Evolutionary conservation across 306 rosid species (phyloP).

Genomic region (Castanea crenata): DNA sequence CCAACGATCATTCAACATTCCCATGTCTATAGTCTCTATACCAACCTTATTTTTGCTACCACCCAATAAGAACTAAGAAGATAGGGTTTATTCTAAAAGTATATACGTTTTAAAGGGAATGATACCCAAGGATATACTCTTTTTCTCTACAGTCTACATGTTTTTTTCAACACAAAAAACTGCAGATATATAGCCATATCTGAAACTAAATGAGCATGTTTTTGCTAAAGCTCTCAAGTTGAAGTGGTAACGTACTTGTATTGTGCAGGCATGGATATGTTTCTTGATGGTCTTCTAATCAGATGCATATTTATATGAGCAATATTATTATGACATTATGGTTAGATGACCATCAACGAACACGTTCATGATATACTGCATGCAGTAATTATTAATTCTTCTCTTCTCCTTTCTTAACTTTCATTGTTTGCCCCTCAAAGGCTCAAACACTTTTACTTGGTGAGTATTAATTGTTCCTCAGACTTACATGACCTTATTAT

Average conservation of each 20-base stretch:
- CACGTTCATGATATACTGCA: slow-evolving; percentile 26
- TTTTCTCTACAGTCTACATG: too few species aligned
- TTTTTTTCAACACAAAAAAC: neutral
- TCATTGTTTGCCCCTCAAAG: too few species aligned
- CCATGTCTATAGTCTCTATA: too few species aligned
- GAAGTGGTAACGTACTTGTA: neutral
- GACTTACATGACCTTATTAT: too few species aligned
- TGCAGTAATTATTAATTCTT: neutral
- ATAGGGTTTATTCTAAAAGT: neutral
- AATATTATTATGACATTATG: neutral
- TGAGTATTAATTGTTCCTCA: too few species aligned
- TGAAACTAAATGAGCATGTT: too few species aligned
- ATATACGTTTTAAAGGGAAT: neutral
- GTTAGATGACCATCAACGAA: slow-evolving; percentile 40
- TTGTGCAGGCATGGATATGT: slow-evolving; percentile 24
- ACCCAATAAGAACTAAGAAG: neutral
- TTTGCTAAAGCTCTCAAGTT: too few species aligned
- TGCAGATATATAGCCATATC: neutral
- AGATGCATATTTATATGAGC: neutral
- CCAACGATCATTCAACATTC: too few species aligned
- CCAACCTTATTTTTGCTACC: neutral
- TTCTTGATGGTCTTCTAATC: slow-evolving; percentile 50
- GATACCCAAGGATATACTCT: too few species aligned
- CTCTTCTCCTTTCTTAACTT: neutral
- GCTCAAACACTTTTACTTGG: too few species aligned